Percentiles rank a stretch among this genome's conserved stretches.
Conservation (phyloP, 2,329 filamentous ascomycete species). For the Thielaviopsis musarum region DNA sequence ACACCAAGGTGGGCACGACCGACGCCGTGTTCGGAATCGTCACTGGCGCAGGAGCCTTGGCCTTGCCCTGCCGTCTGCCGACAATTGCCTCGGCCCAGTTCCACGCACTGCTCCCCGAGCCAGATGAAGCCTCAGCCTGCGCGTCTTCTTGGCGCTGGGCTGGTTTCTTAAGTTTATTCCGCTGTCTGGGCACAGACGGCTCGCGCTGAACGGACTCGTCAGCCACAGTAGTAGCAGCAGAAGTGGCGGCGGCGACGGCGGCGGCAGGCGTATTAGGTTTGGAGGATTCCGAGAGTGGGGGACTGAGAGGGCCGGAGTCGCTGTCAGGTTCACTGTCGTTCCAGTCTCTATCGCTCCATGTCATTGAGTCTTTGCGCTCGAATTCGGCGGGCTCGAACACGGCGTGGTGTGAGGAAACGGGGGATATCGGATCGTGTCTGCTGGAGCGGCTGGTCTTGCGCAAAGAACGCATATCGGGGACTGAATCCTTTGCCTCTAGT, state of each 20-base stretch:
- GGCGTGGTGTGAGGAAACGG: neutral
- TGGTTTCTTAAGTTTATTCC: neutral
- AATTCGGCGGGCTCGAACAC: constrained; percentile 1
- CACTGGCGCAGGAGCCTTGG: neutral
- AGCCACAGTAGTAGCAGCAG: no score
- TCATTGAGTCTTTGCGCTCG: constrained; percentile 33
- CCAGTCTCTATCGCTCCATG: constrained; percentile 52
- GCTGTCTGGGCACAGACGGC: neutral
- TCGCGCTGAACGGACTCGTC: neutral
- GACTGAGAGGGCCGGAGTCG: constrained; percentile 17
- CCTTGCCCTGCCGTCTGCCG: constrained; percentile 20
- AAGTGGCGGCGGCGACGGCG: neutral
- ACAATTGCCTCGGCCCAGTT: constrained; percentile 40
- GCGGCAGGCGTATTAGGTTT: neutral
- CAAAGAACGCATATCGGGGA: constrained; percentile 16
- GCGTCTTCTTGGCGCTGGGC: neutral
- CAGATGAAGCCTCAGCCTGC: neutral
- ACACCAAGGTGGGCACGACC: neutral
- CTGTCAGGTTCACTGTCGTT: constrained; percentile 34
- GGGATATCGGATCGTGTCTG: neutral
- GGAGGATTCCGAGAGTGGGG: constrained; percentile 1
- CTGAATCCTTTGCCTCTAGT: constrained; percentile 12
- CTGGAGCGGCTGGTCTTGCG: constrained; percentile 2
- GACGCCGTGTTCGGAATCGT: no score
- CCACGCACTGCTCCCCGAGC: constrained; percentile 20